Evolutionary conservation across 192 early-diverging fungal genomes (phyloP).

Genomic region (Podila epigama): DNA sequence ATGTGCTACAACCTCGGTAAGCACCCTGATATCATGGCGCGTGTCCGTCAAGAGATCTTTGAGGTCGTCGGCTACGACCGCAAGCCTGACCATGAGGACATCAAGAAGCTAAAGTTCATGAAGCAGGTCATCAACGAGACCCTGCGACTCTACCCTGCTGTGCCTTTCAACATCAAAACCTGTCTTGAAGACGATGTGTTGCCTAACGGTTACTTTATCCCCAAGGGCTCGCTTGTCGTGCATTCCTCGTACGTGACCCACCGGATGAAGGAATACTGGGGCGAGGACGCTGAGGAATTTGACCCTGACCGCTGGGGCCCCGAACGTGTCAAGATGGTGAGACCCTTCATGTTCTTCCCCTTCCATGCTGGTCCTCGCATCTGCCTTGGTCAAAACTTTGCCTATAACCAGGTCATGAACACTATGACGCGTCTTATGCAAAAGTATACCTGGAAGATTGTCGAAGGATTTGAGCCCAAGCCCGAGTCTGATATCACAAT

Average conservation of each 20-base stretch:
- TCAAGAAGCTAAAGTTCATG: slow-evolving; percentile 60
- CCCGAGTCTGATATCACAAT: slow-evolving; percentile 48
- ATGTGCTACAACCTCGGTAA: slow-evolving; percentile 50
- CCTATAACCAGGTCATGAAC: slow-evolving; percentile 50
- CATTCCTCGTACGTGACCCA: slow-evolving; percentile 51
- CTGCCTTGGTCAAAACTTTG: slow-evolving; percentile 49
- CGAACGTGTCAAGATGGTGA: slow-evolving; percentile 36
- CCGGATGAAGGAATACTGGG: slow-evolving; percentile 56
- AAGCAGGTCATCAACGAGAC: slow-evolving; percentile 68
- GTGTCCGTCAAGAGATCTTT: slow-evolving; percentile 52
- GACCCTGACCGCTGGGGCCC: slow-evolving; percentile 61
- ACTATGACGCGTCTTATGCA: slow-evolving; percentile 42
- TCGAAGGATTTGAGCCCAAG: slow-evolving; percentile 40
- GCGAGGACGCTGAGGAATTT: slow-evolving; percentile 52
- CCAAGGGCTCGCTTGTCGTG: slow-evolving; percentile 51
- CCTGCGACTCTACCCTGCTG: slow-evolving; percentile 57
- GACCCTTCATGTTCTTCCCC: slow-evolving; percentile 58
- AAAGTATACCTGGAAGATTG: slow-evolving; percentile 35
- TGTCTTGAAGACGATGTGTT: slow-evolving; percentile 47
- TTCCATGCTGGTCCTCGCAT: slow-evolving; percentile 55
- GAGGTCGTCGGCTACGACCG: slow-evolving; percentile 39
- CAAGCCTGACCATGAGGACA: slow-evolving; percentile 54
- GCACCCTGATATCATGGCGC: slow-evolving; percentile 46
- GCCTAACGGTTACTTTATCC: slow-evolving; percentile 51
- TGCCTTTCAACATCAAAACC: slow-evolving; percentile 50